These are phyloP conservation scores for Penicillium chermesinum DNA, from an alignment of 495 filamentous ascomycete genomes.

Conservation along the genomic window DNA sequence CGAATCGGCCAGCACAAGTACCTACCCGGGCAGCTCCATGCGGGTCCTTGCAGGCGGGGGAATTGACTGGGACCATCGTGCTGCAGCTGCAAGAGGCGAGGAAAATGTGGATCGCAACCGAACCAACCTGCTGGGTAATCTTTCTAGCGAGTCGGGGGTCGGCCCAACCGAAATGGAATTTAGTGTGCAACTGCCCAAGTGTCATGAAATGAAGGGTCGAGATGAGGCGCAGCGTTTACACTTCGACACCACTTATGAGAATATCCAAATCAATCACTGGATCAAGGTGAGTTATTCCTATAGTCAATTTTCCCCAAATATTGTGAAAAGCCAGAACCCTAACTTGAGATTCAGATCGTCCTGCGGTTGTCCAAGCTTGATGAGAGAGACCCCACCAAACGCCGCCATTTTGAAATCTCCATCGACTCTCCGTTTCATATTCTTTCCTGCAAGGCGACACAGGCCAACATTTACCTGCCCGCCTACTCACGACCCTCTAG, in stretches of 20 bases:
- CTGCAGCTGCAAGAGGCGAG: slow-evolving; percentile 54
- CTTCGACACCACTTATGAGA: slow-evolving; percentile 93
- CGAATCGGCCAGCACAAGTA: slow-evolving; percentile 69
- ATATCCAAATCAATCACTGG: slow-evolving; percentile 97
- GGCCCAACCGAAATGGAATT: slow-evolving; percentile 97
- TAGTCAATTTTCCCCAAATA: too few relatives aligned
- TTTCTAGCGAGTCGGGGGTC: slow-evolving; percentile 59
- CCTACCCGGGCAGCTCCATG: slow-evolving; percentile 75
- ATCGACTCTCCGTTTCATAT: slow-evolving; percentile 98
- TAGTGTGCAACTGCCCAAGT: slow-evolving; percentile 90
- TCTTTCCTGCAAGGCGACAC: slow-evolving; percentile 87
- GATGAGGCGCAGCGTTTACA: slow-evolving; percentile 71
- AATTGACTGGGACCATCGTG: slow-evolving; percentile 57
- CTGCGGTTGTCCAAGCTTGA: slow-evolving; percentile 91
- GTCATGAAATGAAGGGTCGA: slow-evolving; percentile 74
- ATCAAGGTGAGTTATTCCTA: slow-evolving; percentile 69
- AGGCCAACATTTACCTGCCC: slow-evolving; percentile 84
- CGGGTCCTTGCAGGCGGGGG: slow-evolving; percentile 79
- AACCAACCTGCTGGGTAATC: slow-evolving; percentile 76
- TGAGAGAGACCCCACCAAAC: slow-evolving; percentile 69
- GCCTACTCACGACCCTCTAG: slow-evolving; percentile 67
- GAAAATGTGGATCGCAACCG: slow-evolving; percentile 50
- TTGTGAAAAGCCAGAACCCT: not conserved
- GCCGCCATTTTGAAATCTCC: slow-evolving; percentile 96
- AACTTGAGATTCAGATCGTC: slow-evolving; percentile 67